Percentiles rank a stretch among this genome's conserved stretches.
These are phyloP conservation scores for Ocimum tenuiflorum DNA, from an alignment of 257 asterid species.

Conservation along the genomic window DNA sequence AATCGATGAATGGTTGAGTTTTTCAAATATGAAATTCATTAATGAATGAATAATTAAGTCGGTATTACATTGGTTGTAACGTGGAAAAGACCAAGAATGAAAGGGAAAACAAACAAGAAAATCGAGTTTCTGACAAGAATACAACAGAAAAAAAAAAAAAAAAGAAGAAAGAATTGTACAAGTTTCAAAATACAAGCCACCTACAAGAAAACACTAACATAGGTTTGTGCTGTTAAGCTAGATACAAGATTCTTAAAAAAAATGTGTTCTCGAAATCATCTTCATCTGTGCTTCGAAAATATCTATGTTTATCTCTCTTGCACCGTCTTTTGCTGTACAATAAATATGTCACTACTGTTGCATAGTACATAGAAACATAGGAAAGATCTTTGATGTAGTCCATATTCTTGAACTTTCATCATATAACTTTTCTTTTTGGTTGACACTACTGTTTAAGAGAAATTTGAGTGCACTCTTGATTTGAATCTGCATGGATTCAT, in stretches of 20 bases:
- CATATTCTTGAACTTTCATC: too few relatives aligned
- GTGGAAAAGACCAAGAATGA: neutral
- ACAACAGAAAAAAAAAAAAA: neutral
- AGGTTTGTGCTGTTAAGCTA: neutral
- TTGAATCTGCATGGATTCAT: constrained; percentile 30
- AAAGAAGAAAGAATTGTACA: too few relatives aligned
- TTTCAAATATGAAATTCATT: too few relatives aligned
- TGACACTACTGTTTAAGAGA: neutral
- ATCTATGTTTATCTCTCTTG: constrained; percentile 14
- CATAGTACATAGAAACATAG: too few relatives aligned
- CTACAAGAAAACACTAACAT: constrained; percentile 1
- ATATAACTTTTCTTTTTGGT: neutral
- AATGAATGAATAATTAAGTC: too few relatives aligned
- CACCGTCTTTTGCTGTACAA: neutral
- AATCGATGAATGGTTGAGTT: too few relatives aligned
- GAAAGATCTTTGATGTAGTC: too few relatives aligned
- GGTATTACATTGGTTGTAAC: neutral
- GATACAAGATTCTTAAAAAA: neutral
- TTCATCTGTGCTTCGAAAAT: constrained; percentile 13
- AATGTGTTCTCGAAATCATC: constrained; percentile 20
- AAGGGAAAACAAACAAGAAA: constrained; percentile 7
- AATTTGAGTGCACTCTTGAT: neutral
- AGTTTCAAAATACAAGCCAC: neutral
- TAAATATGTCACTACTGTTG: neutral
- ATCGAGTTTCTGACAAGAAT: neutral